Evolutionary conservation across 2,329 filamentous ascomycete genomes (phyloP).

Genomic region (Hymenoscyphus occultus): DNA sequence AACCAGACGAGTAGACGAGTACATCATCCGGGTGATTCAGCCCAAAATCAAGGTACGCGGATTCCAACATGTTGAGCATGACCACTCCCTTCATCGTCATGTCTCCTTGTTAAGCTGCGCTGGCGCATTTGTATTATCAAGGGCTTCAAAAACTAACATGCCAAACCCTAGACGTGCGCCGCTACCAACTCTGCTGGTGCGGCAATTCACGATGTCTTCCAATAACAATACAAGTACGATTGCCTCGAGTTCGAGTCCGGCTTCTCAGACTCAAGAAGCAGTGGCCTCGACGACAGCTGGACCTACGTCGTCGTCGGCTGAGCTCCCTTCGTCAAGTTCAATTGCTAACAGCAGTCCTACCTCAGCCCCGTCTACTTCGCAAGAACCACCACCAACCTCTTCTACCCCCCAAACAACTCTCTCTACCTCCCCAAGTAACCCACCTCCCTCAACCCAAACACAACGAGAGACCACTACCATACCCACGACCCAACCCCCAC

Average conservation of each 20-base stretch:
- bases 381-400: slow-evolving; percentile 4
- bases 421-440: slow-evolving; percentile 24
- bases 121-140: slow-evolving; percentile 10
- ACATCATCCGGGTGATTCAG: slow-evolving; percentile 1
- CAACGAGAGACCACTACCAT: slow-evolving; percentile 16
- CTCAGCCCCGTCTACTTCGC: slow-evolving; percentile 16
- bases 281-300: slow-evolving; percentile 21
- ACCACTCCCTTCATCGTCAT: background rate
- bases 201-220: slow-evolving; percentile 21
- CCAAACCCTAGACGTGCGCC: slow-evolving; percentile 17
- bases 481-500: slow-evolving; percentile 12
- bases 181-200: slow-evolving; percentile 23
- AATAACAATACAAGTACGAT: slow-evolving; percentile 32
- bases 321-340: slow-evolving; percentile 27
- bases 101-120: slow-evolving; percentile 7
- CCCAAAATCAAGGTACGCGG: slow-evolving; percentile 22
- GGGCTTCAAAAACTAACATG: slow-evolving; percentile 27
- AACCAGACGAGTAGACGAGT: background rate
- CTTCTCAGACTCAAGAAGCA: slow-evolving; percentile 18
- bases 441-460: slow-evolving; percentile 16
- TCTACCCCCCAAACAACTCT: slow-evolving; percentile 13
- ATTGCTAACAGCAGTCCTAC: slow-evolving; percentile 32
- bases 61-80: slow-evolving; percentile 2
- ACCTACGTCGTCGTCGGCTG: slow-evolving; percentile 17
- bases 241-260: slow-evolving; percentile 14